Evolutionary conservation across 2,329 filamentous ascomycete genomes (phyloP).

Genomic region (Nemania diffusa): DNA sequence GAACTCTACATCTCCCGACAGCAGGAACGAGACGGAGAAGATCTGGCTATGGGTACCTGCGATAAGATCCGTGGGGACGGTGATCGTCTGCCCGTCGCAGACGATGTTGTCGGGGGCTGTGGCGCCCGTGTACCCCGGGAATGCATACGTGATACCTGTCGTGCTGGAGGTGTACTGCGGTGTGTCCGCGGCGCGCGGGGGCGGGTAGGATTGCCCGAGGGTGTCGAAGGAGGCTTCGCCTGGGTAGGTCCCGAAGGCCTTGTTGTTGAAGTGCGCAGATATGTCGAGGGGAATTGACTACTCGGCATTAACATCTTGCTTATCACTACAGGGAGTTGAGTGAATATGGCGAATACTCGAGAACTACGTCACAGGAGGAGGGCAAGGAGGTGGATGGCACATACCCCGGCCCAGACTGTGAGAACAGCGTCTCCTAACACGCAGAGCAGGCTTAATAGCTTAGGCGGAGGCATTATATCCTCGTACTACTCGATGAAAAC

Average conservation of each 20-base stretch:
- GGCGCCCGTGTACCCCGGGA: slow-evolving; percentile 55
- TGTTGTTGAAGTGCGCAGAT: slow-evolving; percentile 57
- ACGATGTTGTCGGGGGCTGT: slow-evolving; percentile 55
- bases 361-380: background rate
- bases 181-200: slow-evolving; percentile 44
- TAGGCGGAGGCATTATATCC: slow-evolving; percentile 6
- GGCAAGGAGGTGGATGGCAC: background rate
- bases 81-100: slow-evolving; percentile 54
- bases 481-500: background rate
- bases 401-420: background rate
- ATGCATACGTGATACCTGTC: slow-evolving; percentile 55
- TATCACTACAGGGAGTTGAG: background rate
- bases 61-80: slow-evolving; percentile 42
- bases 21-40: slow-evolving; percentile 57
- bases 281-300: slow-evolving; percentile 50
- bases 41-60: slow-evolving; percentile 31
- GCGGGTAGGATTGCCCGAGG: slow-evolving; percentile 56
- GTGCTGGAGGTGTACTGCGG: slow-evolving; percentile 53
- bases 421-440: background rate
- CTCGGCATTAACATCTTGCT: slow-evolving; percentile 9
- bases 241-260: slow-evolving; percentile 56
- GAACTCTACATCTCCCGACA: slow-evolving; percentile 54
- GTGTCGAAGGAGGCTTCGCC: slow-evolving; percentile 59
- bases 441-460: background rate
- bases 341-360: background rate